phyloP scores from a whole-genome alignment of 148 eudicot genomes.

The Camellia lanceoleosa region DNA sequence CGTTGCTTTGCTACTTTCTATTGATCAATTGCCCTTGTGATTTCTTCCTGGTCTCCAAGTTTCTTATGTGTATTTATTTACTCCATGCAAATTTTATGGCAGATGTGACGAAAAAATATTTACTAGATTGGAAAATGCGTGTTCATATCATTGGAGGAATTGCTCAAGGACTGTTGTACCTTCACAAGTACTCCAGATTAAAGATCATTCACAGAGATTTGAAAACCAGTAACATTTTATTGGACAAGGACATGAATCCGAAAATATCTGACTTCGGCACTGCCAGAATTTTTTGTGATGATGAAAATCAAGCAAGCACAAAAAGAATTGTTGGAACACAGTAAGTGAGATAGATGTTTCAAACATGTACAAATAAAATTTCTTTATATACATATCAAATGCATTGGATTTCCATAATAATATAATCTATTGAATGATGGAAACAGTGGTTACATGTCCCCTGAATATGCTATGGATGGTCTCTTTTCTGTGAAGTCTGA shows the following conservation, averaged over 20 bases:
- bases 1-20: neutral
- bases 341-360: neutral
- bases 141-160: neutral
- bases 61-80: neutral
- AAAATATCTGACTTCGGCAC: neutral
- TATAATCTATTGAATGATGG: neutral
- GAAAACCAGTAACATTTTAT: neutral
- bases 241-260: neutral
- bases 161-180: neutral
- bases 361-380: neutral
- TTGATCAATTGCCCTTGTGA: neutral
- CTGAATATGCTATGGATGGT: constrained; percentile 1
- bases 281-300: neutral
- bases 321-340: neutral
- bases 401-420: neutral
- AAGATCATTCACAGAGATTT: neutral
- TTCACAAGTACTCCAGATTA: neutral
- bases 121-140: neutral
- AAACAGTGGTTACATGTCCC: constrained; percentile 6
- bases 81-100: neutral
- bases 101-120: neutral
- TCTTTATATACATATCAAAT: neutral
- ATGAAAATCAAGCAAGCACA: neutral
- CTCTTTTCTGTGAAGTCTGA: constrained; percentile 1
- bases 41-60: neutral